phyloP scores from a whole-genome alignment of 306 rosid species.

The Castanea crenata region DNA sequence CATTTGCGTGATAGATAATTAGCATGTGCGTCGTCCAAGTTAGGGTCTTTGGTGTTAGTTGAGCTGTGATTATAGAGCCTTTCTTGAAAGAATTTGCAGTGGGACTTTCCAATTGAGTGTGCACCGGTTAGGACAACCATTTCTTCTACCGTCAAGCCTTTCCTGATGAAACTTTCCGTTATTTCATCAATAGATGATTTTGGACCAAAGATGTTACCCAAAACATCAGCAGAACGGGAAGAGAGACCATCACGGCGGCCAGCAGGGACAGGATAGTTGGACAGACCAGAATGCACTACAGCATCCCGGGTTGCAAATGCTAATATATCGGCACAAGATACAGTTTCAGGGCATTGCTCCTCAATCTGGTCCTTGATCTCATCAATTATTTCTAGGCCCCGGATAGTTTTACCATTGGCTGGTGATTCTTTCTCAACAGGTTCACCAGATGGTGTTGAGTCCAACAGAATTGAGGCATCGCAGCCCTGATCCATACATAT shows the following conservation, averaged over 20 bases:
- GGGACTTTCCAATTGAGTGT: constrained; percentile 59
- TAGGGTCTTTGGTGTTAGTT: constrained; percentile 30
- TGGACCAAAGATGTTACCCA: constrained; percentile 36
- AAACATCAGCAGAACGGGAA: constrained; percentile 39
- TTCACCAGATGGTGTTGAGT: constrained; percentile 22
- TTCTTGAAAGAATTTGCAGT: constrained; percentile 33
- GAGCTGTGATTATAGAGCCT: constrained; percentile 27
- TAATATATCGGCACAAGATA: constrained; percentile 67
- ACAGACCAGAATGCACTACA: constrained; percentile 24
- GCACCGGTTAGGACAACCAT: constrained; percentile 53
- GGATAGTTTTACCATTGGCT: constrained; percentile 34
- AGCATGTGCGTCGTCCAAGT: background rate
- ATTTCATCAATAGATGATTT: constrained; percentile 18
- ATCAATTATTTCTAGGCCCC: constrained; percentile 51
- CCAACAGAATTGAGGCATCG: constrained; percentile 73
- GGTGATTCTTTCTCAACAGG: constrained; percentile 51
- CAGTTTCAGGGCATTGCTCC: constrained; percentile 41
- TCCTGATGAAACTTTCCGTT: constrained; percentile 21
- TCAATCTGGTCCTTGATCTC: constrained; percentile 55
- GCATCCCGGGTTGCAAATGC: constrained; percentile 48
- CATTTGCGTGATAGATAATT: constrained; percentile 27
- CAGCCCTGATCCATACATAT: constrained; percentile 55
- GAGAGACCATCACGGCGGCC: constrained; percentile 54
- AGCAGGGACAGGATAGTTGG: background rate
- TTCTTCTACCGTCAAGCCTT: constrained; percentile 44